Percentiles rank a stretch among this genome's conserved stretches.
Evolutionary conservation across 2,329 filamentous ascomycete genomes (phyloP).

Genomic region (Penicillium sp.): DNA sequence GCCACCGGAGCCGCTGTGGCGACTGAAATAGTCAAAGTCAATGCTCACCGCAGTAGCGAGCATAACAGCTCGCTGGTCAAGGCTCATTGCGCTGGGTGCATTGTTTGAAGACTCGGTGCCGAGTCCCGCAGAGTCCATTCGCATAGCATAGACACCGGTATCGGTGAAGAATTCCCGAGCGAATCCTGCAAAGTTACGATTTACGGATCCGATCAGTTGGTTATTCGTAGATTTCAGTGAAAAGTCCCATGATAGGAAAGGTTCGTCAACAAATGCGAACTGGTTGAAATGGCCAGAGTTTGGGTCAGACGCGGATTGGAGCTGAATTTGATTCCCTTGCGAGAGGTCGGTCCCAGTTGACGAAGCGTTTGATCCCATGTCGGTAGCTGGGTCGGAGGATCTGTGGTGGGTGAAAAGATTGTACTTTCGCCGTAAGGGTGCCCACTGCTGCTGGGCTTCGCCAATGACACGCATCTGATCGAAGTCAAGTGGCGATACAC

Average conservation of each 20-base stretch:
- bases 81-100: slow-evolving; percentile 56
- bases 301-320: slow-evolving; percentile 31
- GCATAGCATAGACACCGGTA: slow-evolving; percentile 64
- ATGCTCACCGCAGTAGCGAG: slow-evolving; percentile 65
- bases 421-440: slow-evolving; percentile 63
- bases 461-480: slow-evolving; percentile 64
- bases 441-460: slow-evolving; percentile 65
- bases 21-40: slow-evolving; percentile 69
- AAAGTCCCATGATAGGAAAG: slow-evolving; percentile 67
- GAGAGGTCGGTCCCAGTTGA: slow-evolving; percentile 52
- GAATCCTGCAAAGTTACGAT: slow-evolving; percentile 64
- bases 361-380: slow-evolving; percentile 40
- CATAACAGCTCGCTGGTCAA: slow-evolving; percentile 67
- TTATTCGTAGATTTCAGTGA: slow-evolving; percentile 54
- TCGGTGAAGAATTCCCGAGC: slow-evolving; percentile 67
- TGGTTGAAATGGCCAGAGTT: slow-evolving; percentile 54
- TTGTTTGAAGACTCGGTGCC: slow-evolving; percentile 36
- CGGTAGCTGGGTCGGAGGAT: slow-evolving; percentile 38
- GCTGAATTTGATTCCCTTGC: slow-evolving; percentile 48
- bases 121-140: slow-evolving; percentile 63
- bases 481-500: slow-evolving; percentile 56
- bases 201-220: slow-evolving; percentile 60
- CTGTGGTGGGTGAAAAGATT: slow-evolving; percentile 62
- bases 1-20: slow-evolving; percentile 54
- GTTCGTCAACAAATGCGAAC: slow-evolving; percentile 64